phyloP scores from a whole-genome alignment of 768 basidiomycete species.

The Trametes sanguinea region DNA sequence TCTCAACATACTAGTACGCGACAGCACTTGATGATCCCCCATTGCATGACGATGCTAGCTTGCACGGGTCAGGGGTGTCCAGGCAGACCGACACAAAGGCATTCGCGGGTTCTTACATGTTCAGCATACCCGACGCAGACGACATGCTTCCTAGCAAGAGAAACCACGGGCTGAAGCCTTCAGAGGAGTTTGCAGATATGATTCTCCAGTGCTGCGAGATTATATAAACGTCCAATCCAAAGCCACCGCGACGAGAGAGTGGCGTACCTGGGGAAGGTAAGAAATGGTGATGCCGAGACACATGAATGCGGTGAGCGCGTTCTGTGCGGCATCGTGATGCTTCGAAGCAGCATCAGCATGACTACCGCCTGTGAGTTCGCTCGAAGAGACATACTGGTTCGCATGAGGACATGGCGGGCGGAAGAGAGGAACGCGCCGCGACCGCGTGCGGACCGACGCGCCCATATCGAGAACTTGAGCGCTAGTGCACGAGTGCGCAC shows the following conservation, averaged over 20 bases:
- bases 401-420: no score
- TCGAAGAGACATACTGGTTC: no score
- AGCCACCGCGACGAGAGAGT: no score
- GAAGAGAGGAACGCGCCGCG: no score
- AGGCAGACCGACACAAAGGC: background rate
- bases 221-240: no score
- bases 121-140: conserved; percentile 79
- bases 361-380: no score
- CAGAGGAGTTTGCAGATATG: conserved; percentile 71
- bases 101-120: conserved; percentile 55
- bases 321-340: conserved; percentile 74
- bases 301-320: conserved; percentile 64
- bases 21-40: conserved; percentile 82
- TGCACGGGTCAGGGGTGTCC: background rate
- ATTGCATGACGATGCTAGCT: conserved; percentile 78
- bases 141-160: conserved; percentile 87
- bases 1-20: conserved; percentile 59
- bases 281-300: conserved; percentile 75
- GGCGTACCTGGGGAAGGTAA: conserved; percentile 78
- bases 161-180: conserved; percentile 92
- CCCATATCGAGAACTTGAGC: no score
- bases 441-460: no score
- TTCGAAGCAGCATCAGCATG: conserved; percentile 32
- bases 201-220: conserved; percentile 86
- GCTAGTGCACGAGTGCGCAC: no score